Base-by-base conservation (phyloP, 2,329 filamentous ascomycete species). In the Fusarium subtropicale region DNA sequence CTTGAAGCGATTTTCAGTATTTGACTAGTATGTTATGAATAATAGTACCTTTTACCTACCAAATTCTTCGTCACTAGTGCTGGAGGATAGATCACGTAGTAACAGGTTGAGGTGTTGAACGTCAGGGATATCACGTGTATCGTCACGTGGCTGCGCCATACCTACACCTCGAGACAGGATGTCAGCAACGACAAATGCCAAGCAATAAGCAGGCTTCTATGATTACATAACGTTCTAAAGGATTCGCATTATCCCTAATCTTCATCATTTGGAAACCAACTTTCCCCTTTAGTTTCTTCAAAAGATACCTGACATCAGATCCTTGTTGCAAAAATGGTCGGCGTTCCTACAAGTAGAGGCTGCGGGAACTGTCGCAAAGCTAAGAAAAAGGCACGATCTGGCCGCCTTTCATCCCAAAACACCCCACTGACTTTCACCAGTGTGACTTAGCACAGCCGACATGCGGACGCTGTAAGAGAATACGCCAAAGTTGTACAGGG, bases 361-460 rank as follows among this genome's bases (percentile, higher is more conserved):
- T 68, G 64, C 13, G 50, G 54, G 12, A 24, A 30, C 1, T 68
- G 64, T 31, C 58, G 64, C 42, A 68, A 39, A 3, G 58, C 57
- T 20, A 68, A 68, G 58, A 68, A 68, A 31, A 59, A 54, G 44
- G 64, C 33, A 47, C 5, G 16, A 8, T 3, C n/a, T 5, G 10
- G 2, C 4, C 18, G 4, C 8, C 0, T 13, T 7, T 12, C 3
- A 3, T 4, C 30, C 5, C 2, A 2, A 3, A 3, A n/a, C 13
- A 34, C 22, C 0, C 2, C 1, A 24, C 33, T 47, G 7, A 39
- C 24, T 11, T 16, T 6, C 13, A 5, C 11, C 11, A 68, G 65
- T 68, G 65, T 36, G 64, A 68, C 33, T 16, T 53, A n/a, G 51
- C 24, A 13, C 45, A 68, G 2, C 65, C 65, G 3, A 65, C 34